Percentiles rank a stretch among this genome's conserved stretches.
phyloP scores from a whole-genome alignment of 1,139 yeast genomes.

The Yamadazyma spencermartinsiae region DNA sequence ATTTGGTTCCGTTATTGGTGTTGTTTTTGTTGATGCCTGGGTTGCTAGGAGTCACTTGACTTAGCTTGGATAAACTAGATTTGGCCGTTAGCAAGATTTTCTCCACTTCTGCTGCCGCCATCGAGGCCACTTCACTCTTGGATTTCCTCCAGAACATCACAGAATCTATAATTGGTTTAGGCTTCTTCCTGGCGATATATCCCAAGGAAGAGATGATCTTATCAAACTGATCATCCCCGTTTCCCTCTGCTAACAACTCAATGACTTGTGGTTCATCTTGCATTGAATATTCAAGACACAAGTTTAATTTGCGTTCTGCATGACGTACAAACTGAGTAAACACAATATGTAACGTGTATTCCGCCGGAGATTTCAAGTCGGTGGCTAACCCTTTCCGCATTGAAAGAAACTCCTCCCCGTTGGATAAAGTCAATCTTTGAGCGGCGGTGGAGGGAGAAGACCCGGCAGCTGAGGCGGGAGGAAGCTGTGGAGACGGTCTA shows the following conservation, averaged over 20 bases:
- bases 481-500: conserved; percentile 34
- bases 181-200: conserved; percentile 83
- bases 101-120: conserved; percentile 68
- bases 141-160: conserved; percentile 98
- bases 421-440: conserved; percentile 26
- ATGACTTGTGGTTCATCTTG: conserved; percentile 79
- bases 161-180: conserved; percentile 94
- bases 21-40: conserved; percentile 15
- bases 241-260: conserved; percentile 79
- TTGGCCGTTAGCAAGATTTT: conserved; percentile 29
- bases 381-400: conserved; percentile 54
- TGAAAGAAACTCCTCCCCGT: conserved; percentile 36
- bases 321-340: conserved; percentile 94
- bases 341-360: conserved; percentile 88
- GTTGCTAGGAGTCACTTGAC: conserved; percentile 11
- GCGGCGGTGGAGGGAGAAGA: conserved; percentile 26
- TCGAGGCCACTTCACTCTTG: conserved; percentile 77
- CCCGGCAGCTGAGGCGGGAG: too few species aligned
- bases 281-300: conserved; percentile 68
- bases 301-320: conserved; percentile 81
- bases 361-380: conserved; percentile 80
- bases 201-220: conserved; percentile 84
- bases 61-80: conserved; percentile 15
- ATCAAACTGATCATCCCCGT: conserved; percentile 78
- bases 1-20: conserved; percentile 16